phyloP scores from a whole-genome alignment of 495 filamentous ascomycete genomes.

The Cenococcum geophilum region DNA sequence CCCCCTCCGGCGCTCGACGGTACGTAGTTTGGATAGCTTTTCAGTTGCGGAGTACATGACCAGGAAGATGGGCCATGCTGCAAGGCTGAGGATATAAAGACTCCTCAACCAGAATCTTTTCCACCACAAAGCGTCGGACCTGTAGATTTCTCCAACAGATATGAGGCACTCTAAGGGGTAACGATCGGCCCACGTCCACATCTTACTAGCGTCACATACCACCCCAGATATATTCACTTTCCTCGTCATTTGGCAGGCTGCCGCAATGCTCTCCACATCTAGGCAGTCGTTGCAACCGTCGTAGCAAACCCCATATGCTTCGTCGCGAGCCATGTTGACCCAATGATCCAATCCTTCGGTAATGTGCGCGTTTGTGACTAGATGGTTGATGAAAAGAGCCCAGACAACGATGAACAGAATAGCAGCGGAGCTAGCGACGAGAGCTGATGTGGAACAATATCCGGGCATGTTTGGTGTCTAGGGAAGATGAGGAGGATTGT shows the following conservation, averaged over 20 bases:
- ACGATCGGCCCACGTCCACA: neutral
- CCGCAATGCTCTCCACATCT: neutral
- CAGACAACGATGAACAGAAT: no score
- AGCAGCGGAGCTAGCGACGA: no score
- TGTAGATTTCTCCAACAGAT: neutral
- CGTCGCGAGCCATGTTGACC: neutral
- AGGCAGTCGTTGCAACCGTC: neutral
- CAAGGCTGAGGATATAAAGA: neutral
- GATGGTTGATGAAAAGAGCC: neutral
- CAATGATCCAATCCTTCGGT: neutral
- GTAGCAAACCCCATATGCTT: neutral
- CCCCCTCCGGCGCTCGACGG: neutral
- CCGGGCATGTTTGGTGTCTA: no score
- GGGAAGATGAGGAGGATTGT: no score
- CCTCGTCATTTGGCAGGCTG: neutral
- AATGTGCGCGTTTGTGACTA: neutral
- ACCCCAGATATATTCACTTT: neutral
- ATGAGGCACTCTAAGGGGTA: neutral
- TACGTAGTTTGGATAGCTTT: neutral
- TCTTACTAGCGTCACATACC: neutral
- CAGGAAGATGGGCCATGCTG: neutral
- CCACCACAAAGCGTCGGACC: neutral
- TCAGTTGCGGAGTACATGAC: neutral
- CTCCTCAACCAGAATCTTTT: neutral
- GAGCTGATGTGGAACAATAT: no score